Base-by-base conservation (phyloP, 202 grass and related monocot genomes). In the Carex arenaria region DNA sequence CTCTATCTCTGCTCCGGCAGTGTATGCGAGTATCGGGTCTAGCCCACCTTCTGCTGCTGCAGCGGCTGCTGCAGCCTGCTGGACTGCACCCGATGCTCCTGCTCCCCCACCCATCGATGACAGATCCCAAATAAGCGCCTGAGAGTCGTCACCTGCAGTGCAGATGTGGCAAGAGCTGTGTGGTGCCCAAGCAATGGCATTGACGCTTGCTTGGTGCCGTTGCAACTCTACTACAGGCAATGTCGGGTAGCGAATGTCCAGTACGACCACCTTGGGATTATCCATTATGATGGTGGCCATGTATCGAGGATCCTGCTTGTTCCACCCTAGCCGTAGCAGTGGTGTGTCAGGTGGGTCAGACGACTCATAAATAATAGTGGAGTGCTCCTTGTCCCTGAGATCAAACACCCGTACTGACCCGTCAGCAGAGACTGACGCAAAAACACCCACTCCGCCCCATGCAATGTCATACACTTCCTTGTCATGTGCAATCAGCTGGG, bases 281-380 rank as follows among this genome's bases (percentile, higher is more conserved):
- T 97, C 94, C 94, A 97, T 94, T 92, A 97, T 93, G 81, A 97
- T 92, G 62, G 94, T 94, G 5, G 94, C 95, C 95, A 98, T 98
- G 87, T 94, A 98, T 84, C 94, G 88, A 10, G 94, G 94, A 76
- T 97, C 94, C 85, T 97, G 94, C 85, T 97, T 94, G 92, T 97
- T 97, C 94, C 94, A 97, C 15, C 94, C 94, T 59, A 97, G 36
- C 68, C 90, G 87, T 61, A 97, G 90, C 19, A 97, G 84, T 0
- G 94, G 94, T 4, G 87, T 85, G 1, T 91, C 88, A 4, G 85
- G 88, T 0, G 57, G 68, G 2, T 89, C 62, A 0, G 87, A 85
- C 10, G 92, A 93, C 85, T 98, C 95, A 0, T 98, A 98, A 81
- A 98, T 98, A 38, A 98, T 98, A 52, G 95, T 98, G 12, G 95